A percentile compares a stretch with the other conserved stretches of the same genome.
Conservation (phyloP, 75 land plant genomes). For the Adiantum capillusveneris region DNA sequence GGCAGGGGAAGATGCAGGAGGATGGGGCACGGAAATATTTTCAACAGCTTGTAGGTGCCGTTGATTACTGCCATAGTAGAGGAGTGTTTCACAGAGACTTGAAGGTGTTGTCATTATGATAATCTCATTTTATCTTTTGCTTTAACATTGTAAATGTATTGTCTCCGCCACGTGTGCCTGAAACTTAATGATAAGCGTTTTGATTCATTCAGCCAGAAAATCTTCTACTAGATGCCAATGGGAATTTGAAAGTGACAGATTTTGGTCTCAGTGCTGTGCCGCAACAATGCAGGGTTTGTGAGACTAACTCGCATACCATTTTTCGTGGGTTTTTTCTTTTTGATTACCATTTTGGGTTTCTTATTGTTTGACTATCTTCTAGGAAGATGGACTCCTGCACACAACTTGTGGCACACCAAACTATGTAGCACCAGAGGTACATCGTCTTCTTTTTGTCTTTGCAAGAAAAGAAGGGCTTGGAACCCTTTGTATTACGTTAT, state of each 20-base stretch:
- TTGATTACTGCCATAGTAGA: conserved; percentile 4
- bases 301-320: too few species aligned
- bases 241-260: conserved; percentile 9
- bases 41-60: conserved; percentile 4
- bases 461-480: too few species aligned
- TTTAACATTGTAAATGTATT: neutral
- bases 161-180: too few species aligned
- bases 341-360: too few species aligned
- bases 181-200: neutral
- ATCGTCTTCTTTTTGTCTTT: neutral
- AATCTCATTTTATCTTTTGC: too few species aligned
- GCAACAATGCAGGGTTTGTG: conserved; percentile 16
- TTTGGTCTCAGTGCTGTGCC: conserved; percentile 4
- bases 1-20: neutral
- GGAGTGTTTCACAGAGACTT: conserved; percentile 7
- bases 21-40: conserved; percentile 4
- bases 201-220: conserved; percentile 14
- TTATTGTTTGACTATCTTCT: too few species aligned
- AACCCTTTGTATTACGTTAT: too few species aligned
- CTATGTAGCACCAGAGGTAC: conserved; percentile 38
- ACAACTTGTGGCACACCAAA: too few species aligned
- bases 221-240: conserved; percentile 7
- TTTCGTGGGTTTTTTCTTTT: too few species aligned
- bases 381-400: conserved; percentile 37
- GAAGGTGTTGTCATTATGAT: too few species aligned